phyloP scores from a whole-genome alignment of 768 basidiomycete genomes.

The Naganishia friedmannii region DNA sequence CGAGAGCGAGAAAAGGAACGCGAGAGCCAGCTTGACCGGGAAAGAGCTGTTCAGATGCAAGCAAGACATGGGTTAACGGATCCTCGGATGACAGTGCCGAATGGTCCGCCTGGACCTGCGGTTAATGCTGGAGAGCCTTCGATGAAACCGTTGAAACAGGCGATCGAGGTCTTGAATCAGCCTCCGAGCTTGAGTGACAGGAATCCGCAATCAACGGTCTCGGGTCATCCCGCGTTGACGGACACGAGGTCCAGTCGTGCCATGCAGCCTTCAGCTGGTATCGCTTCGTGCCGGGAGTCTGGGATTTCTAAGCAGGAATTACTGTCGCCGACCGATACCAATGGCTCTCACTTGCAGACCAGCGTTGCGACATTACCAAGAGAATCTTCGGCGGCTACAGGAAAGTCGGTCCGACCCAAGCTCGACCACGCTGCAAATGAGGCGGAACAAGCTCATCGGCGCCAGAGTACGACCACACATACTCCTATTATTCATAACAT shows the following conservation, averaged over 20 bases:
- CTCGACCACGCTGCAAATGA: slow-evolving; percentile 27
- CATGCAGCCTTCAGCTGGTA: slow-evolving; percentile 3
- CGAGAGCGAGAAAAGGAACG: slow-evolving; percentile 26
- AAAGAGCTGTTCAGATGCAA: slow-evolving; percentile 10
- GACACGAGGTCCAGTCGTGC: neutral
- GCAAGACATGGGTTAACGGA: neutral
- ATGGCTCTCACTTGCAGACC: neutral
- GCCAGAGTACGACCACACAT: slow-evolving; percentile 5
- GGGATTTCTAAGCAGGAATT: neutral
- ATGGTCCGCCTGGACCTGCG: slow-evolving; percentile 2
- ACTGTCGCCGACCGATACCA: neutral
- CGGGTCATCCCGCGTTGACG: neutral
- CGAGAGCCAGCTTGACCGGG: slow-evolving; percentile 13
- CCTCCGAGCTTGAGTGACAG: slow-evolving; percentile 24
- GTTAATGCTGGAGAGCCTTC: neutral
- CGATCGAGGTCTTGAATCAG: slow-evolving; percentile 40
- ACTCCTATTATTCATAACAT: neutral
- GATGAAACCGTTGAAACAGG: slow-evolving; percentile 20
- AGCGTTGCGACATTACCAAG: neutral
- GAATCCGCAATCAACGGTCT: neutral
- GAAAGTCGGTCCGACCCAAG: slow-evolving; percentile 7
- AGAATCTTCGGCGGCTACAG: neutral
- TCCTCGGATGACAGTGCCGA: slow-evolving; percentile 1
- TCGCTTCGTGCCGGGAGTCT: neutral
- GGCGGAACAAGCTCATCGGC: slow-evolving; percentile 30